Evolutionary conservation across 257 asterid genomes (phyloP).

Genomic region (Solanum paucissectum): DNA sequence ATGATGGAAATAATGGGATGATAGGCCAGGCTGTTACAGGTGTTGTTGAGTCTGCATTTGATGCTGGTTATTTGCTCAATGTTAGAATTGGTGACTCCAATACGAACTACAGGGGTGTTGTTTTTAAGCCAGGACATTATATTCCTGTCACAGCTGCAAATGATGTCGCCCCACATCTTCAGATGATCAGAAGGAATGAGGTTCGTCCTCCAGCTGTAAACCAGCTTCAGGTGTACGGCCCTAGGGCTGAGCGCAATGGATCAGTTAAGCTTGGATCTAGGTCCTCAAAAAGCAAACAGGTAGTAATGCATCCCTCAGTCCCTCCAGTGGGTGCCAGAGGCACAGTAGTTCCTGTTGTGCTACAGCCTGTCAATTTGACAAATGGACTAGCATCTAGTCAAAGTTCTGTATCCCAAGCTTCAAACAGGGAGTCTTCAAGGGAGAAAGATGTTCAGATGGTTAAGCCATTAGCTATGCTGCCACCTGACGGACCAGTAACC

Average conservation of each 20-base stretch:
- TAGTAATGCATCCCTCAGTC: conserved; percentile 25
- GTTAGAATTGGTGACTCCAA: conserved; percentile 66
- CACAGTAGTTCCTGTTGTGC: conserved; percentile 49
- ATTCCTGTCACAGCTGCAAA: conserved; percentile 66
- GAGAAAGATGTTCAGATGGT: conserved; percentile 50
- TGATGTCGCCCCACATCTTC: conserved; percentile 74
- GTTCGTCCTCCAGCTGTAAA: conserved; percentile 24
- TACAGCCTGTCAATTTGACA: conserved; percentile 36
- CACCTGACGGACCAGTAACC: conserved; percentile 44
- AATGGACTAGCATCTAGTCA: conserved; percentile 22
- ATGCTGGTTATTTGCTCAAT: conserved; percentile 69
- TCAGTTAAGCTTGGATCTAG: not conserved
- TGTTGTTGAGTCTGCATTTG: conserved; percentile 76
- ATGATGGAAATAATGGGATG: conserved; percentile 17
- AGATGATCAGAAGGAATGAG: conserved; percentile 53
- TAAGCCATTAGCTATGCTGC: conserved; percentile 57
- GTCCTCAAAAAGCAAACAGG: conserved; percentile 31
- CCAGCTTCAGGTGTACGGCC: conserved; percentile 4
- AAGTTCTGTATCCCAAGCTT: conserved; percentile 9
- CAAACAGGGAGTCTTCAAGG: conserved; percentile 22
- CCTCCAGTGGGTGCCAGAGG: conserved; percentile 50
- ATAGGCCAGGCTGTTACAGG: conserved; percentile 84
- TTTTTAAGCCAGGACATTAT: conserved; percentile 76
- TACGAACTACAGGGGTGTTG: conserved; percentile 59
- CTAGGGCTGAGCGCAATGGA: conserved; percentile 4